A percentile compares a stretch with the other conserved stretches of the same genome.
phyloP scores from a whole-genome alignment of 768 basidiomycete genomes.

The Pisolithus marmoratus region DNA sequence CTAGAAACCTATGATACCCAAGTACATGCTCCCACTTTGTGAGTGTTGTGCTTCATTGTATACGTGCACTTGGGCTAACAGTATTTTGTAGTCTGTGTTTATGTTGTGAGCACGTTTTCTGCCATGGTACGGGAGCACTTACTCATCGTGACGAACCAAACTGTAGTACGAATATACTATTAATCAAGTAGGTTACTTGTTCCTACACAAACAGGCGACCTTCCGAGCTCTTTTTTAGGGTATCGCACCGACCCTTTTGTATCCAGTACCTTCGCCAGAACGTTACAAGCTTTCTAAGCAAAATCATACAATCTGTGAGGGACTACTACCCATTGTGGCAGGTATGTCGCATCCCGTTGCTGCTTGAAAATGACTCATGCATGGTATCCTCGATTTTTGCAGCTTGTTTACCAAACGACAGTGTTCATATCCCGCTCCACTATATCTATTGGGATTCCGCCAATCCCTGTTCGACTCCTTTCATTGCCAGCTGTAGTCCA shows the following conservation, averaged over 20 bases:
- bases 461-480: slow-evolving; percentile 65
- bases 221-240: slow-evolving; percentile 43
- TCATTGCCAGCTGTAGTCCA: slow-evolving; percentile 75
- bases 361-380: slow-evolving; percentile 6
- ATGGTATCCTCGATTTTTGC: slow-evolving; percentile 3
- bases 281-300: slow-evolving; percentile 58
- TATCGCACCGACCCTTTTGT: slow-evolving; percentile 83
- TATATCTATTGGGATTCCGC: slow-evolving; percentile 77
- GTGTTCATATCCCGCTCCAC: slow-evolving; percentile 93
- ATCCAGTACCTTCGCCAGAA: slow-evolving; percentile 68
- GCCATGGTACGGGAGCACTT: not conserved
- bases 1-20: slow-evolving; percentile 71
- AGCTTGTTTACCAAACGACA: slow-evolving; percentile 87
- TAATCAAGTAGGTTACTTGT: slow-evolving; percentile 57
- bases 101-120: slow-evolving; percentile 41
- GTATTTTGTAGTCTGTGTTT: slow-evolving; percentile 45
- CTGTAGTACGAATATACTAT: slow-evolving; percentile 87
- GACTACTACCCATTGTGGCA: slow-evolving; percentile 98
- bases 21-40: slow-evolving; percentile 95
- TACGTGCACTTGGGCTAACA: slow-evolving; percentile 8
- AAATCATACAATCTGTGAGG: slow-evolving; percentile 74
- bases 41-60: slow-evolving; percentile 26
- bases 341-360: slow-evolving; percentile 35
- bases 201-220: not conserved
- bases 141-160: slow-evolving; percentile 16